A percentile compares a stretch with the other conserved stretches of the same genome.
Evolutionary conservation across 495 filamentous ascomycete genomes (phyloP).

Genomic region (Tuber magnatum): DNA sequence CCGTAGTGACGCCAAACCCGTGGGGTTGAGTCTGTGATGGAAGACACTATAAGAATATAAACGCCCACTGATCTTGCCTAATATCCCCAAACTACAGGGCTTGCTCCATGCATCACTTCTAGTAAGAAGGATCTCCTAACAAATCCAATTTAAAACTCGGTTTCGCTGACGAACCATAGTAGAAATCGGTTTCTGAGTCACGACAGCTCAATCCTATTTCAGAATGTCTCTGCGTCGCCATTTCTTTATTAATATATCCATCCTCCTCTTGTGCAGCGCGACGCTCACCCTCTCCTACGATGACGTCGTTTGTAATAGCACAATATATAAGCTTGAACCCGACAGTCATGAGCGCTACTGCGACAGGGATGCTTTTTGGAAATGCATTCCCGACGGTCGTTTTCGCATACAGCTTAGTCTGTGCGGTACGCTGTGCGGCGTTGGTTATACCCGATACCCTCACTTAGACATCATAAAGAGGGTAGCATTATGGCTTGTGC

Average conservation of each 20-base stretch:
- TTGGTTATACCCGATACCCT: not conserved
- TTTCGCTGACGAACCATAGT: not conserved
- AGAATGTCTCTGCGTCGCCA: not conserved
- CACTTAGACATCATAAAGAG: not conserved
- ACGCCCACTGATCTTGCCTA: not conserved
- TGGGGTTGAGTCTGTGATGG: not conserved
- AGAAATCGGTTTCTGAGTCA: not conserved
- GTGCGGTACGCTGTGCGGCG: no score
- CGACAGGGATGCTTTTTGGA: not conserved
- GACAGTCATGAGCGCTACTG: not conserved
- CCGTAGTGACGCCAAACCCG: not conserved
- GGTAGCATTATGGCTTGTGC: constrained; percentile 1
- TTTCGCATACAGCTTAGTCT: not conserved
- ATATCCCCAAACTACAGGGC: not conserved
- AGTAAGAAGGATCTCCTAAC: not conserved
- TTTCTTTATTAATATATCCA: not conserved
- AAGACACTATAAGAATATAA: not conserved
- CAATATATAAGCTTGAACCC: not conserved
- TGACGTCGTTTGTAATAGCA: not conserved
- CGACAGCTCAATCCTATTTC: not conserved
- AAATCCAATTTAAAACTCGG: not conserved
- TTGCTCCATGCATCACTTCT: not conserved
- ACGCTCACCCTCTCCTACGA: not conserved
- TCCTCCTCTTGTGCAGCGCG: not conserved
- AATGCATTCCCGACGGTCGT: not conserved